Evolutionary conservation across 768 basidiomycete species (phyloP), one percentile per base, ranked within the genome.

Genomic region (Boletales sp.): DNA sequence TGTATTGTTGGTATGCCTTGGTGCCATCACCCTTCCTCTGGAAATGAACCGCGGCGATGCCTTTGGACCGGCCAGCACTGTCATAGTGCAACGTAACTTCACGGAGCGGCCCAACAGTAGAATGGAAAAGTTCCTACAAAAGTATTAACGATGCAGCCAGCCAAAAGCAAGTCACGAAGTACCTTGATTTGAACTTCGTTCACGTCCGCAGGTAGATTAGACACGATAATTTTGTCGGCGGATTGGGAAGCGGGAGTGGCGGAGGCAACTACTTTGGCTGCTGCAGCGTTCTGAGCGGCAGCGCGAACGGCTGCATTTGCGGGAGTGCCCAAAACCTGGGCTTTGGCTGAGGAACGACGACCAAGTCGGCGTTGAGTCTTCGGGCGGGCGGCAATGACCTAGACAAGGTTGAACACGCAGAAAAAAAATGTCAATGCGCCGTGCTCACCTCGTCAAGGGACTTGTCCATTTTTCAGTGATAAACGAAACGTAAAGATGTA

Each of bases 161-260:
- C 15, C 7, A 9, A 43, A 36, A 13, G 10, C 9, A 27, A 35
- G 29, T 29, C 32, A 24, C 31, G 3, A 74, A 81, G 53, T 54
- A 97, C 97, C 82, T 88, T 90, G 70, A 99, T 83, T 71, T 97
- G 92, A 15, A 77, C 72, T 67, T 98, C 94, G 58, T 92, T 95
- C 47, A 99, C 95, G 64, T 99, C 95, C 8, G 69, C 64, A 30
- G 95, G 95, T 40, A 99, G 83, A 68, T 94, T 94, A 56, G 90
- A 92, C 47, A 99, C 91, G 60, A 98, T 91, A 58, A 98, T 94
- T 75, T 97, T 98, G 67, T 90, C 85, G 2, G 90, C 77, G 1
- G 66, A 51, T 15, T 66, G 67, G 32, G 67, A 48, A 7, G 74
- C 64, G 41, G 78, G 69, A 17, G 69, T 58, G 19, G 76, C 53